A percentile compares a stretch with the other conserved stretches of the same genome.
Evolutionary conservation across 306 rosid species (phyloP).

Genomic region (Geum urbanum): DNA sequence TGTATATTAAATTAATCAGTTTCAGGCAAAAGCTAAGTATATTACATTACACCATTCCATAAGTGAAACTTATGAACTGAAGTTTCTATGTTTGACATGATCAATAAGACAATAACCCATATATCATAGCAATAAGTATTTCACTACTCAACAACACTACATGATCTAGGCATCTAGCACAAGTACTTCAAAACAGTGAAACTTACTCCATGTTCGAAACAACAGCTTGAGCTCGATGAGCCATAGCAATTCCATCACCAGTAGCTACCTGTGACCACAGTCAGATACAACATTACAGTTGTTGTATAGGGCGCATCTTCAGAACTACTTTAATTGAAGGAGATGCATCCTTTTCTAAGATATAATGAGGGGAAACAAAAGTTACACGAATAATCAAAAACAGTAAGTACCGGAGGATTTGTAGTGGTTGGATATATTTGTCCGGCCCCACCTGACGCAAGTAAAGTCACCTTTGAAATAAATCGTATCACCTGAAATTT

Average conservation of each 20-base stretch:
- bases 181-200: conserved; percentile 1
- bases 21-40: background rate
- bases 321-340: background rate
- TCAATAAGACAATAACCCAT: background rate
- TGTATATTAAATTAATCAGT: background rate
- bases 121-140: background rate
- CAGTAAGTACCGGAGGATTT: conserved; percentile 67
- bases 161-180: conserved; percentile 4
- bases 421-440: conserved; percentile 93
- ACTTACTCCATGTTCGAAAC: conserved; percentile 98
- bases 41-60: background rate
- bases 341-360: background rate
- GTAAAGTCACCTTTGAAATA: conserved; percentile 87
- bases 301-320: background rate
- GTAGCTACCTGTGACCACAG: conserved; percentile 68
- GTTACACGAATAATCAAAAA: background rate
- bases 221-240: conserved; percentile 95
- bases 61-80: background rate
- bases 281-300: conserved; percentile 14
- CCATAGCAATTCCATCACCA: conserved; percentile 93
- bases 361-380: background rate
- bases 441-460: conserved; percentile 97
- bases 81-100: background rate
- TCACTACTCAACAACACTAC: conserved; percentile 7
- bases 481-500: conserved; percentile 74